Base-by-base conservation (phyloP, 768 basidiomycete species). In the Amyloporia xantha region DNA sequence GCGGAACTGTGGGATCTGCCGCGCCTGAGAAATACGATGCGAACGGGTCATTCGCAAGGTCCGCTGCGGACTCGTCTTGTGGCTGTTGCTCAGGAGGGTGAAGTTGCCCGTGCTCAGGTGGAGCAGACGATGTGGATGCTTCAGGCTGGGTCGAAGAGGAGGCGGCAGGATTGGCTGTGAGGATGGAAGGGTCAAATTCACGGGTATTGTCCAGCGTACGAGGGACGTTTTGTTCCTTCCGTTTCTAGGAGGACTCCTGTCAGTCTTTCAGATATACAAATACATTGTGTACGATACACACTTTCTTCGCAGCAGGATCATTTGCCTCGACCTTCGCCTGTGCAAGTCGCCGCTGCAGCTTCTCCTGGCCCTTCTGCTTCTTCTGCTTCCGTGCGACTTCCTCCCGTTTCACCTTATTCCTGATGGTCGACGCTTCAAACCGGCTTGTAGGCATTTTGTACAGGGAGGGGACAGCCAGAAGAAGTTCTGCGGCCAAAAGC, bases 181-280 rank as follows among this genome's bases (percentile, higher is more conserved):
- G 64, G 61, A 81, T 66, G 30, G 81, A 81, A 5, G 83, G 84
- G 61, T 86, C 86, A 62, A 81, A 87, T 65, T 94, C 86, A 53
- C 94, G 82, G 51, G 82, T 87, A 63, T 97, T 98, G 62, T 99
- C 96, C 20, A 97, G 78, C 0, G 96, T 99, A 39, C 78, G 78
- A 0, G 94, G 94, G 9, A 94, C 75, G 71, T 96, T 96, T 59
- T 86, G 80, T 5, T 79, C 76, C 20, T 89, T 68, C 49, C 93
- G 82, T 82, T 84, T 84, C 91, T 94, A 19, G 13, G 48, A 13
- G 21, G 7, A 12, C 2, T 10, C 12, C 5, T 33, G 11, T 43
- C 24, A 47, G 25, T 21, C 10, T 11, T 37, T 11, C 2, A 19
- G 3, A 36, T 28, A 33, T 5, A 11, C n/a, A 3, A 45, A 33